Evolutionary conservation across 2,329 filamentous ascomycete genomes (phyloP), one percentile per base, ranked within the genome.

Genomic region (Arachnomyces sp.): DNA sequence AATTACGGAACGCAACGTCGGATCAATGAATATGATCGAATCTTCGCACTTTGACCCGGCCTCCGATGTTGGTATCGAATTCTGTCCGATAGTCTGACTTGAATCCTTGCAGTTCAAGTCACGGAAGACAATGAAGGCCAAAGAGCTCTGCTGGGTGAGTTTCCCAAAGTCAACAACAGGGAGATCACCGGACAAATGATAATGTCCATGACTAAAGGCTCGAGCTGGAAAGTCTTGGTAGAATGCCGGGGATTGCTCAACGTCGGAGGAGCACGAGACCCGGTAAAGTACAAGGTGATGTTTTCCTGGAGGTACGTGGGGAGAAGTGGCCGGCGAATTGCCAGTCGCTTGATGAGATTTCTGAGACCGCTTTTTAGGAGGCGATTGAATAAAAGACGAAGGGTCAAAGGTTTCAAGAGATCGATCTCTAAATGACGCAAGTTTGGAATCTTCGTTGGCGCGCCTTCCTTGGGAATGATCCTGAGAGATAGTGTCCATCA

Each of bases 61-160:
- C 16, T 9, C 14, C 31, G 16, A 34, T 34, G 14, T 15, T 15
- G 8, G 14, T 34, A 9, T 15, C 7, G 31, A 9, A 15, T 34
- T 8, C 14, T 34, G 31, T 34, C 16, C 16, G 31, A 15, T 34
- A 15, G 11, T 15, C 31, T 8, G 31, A 8, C 14, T 34, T 34
- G n/a, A n/a, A n/a, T n/a, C n/a, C n/a, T 34, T 9, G 31, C 31
- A 34, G 14, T 8, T 15, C 14, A 9, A 9, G 14, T 34, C 31
- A 15, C 31, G 31, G 16, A 34, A 34, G 7, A 15, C 31, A 15
- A 34, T 34, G 31, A 34, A 34, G 16, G 31, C 31, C 31, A 34
- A 34, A 15, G 31, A 34, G 16, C 31, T 34, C 8, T 34, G 31
- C 9, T 34, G 8, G 8, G 8, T 8, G 8, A 34, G 11, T 9